These are phyloP conservation scores for Adansonia grandidieri DNA, from an alignment of 441 rosid genomes.

Conservation along the genomic window DNA sequence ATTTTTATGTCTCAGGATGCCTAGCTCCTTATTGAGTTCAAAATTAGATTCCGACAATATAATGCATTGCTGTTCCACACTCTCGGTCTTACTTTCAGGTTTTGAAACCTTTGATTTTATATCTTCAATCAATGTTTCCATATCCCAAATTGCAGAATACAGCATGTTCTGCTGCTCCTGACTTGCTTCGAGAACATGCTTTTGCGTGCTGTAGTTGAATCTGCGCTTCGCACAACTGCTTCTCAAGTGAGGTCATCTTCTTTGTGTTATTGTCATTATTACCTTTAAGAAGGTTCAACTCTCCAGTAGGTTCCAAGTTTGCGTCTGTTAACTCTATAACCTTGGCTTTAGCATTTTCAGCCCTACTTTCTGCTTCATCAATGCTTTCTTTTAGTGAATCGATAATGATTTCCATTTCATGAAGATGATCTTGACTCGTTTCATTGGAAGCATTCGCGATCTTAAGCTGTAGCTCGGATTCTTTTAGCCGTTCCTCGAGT, in stretches of 20 bases:
- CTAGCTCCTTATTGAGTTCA: slow-evolving; percentile 60
- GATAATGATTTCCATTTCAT: slow-evolving; percentile 64
- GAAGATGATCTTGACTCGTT: slow-evolving; percentile 65
- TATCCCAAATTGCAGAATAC: slow-evolving; percentile 95
- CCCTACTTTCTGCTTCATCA: slow-evolving; percentile 70
- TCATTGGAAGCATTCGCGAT: slow-evolving; percentile 51
- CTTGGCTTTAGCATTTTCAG: slow-evolving; percentile 70
- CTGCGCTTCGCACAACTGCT: slow-evolving; percentile 77
- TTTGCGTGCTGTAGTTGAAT: slow-evolving; percentile 69
- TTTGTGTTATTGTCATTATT: slow-evolving; percentile 56
- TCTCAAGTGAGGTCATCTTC: slow-evolving; percentile 78
- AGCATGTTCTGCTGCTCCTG: slow-evolving; percentile 93
- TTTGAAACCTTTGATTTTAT: slow-evolving; percentile 81
- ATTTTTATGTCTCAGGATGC: slow-evolving; percentile 53
- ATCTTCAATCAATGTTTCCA: slow-evolving; percentile 95
- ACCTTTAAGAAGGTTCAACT: slow-evolving; percentile 72
- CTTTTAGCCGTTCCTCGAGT: slow-evolving; percentile 63
- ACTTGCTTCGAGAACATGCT: slow-evolving; percentile 74
- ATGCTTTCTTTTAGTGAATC: slow-evolving; percentile 69
- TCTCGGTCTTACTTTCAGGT: slow-evolving; percentile 74
- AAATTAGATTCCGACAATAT: slow-evolving; percentile 63
- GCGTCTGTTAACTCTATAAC: slow-evolving; percentile 64
- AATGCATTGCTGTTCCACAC: slow-evolving; percentile 74
- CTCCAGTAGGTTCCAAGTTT: slow-evolving; percentile 77
- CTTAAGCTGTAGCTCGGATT: slow-evolving; percentile 49